Evolutionary conservation across 1,284 basidiomycete species (phyloP).

Genomic region (Ustilago esculenta): DNA sequence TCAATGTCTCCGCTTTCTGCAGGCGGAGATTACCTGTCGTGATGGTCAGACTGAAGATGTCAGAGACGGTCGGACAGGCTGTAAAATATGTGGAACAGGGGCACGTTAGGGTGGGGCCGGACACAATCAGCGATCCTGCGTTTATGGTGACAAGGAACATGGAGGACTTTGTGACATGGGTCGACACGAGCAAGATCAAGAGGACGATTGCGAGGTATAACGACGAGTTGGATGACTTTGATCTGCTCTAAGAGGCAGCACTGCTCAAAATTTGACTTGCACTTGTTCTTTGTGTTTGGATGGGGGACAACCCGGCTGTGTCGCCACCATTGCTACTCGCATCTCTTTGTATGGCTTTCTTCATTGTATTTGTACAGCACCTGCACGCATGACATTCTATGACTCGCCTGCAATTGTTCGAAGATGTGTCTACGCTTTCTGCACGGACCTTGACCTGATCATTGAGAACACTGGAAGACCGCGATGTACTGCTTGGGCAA

Average conservation of each 20-base stretch:
- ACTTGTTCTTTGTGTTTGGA: too few species aligned
- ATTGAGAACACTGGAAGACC: too few species aligned
- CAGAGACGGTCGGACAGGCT: slow-evolving; percentile 94
- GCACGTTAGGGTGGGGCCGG: slow-evolving; percentile 94
- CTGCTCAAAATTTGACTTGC: too few species aligned
- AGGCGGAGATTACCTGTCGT: slow-evolving; percentile 89
- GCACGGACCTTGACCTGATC: too few species aligned
- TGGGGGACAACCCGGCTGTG: too few species aligned
- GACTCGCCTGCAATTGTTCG: too few species aligned
- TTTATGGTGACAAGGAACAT: slow-evolving; percentile 91
- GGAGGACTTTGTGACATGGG: slow-evolving; percentile 99
- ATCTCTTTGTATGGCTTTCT: background rate
- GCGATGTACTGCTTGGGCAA: too few species aligned
- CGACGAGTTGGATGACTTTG: slow-evolving; percentile 74
- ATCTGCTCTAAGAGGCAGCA: slow-evolving; percentile 53
- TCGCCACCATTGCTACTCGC: background rate
- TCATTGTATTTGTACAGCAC: slow-evolving; percentile 1
- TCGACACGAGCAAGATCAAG: slow-evolving; percentile 96
- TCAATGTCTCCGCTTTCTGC: slow-evolving; percentile 94
- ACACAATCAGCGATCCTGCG: slow-evolving; percentile 94
- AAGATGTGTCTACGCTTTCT: too few species aligned
- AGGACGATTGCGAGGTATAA: slow-evolving; percentile 95
- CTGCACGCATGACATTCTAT: background rate
- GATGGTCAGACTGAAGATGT: slow-evolving; percentile 92
- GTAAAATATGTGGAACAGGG: slow-evolving; percentile 98